Evolutionary conservation across 371 early-diverging fungal species (phyloP), one percentile per base, ranked within the genome.

Genomic region (Mortierella sp.): DNA sequence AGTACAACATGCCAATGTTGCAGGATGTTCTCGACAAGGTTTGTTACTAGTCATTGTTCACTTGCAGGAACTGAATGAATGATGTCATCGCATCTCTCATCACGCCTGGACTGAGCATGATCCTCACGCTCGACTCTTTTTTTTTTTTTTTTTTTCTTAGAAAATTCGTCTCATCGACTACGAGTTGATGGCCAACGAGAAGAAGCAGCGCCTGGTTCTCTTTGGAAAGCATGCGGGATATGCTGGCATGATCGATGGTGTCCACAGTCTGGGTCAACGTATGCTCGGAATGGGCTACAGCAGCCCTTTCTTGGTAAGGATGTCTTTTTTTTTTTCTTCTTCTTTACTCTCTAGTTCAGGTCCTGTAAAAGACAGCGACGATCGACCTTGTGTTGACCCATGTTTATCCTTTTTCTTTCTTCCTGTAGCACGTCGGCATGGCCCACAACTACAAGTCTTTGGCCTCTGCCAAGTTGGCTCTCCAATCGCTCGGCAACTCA

Each of bases 151-250:
- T 25, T 52, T 45, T 7, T 26, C 28, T 11, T 75, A 95, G 94
- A 88, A 88, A 60, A 94, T 98, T 55, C 92, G 94, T 9, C 77
- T 99, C 60, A 92, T 98, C 46, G 99, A 99, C 83, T 99, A 98
- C 77, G 99, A 99, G 81, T 86, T 98, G 44, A 90, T 99, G 91
- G 92, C 90, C 15, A 90, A 98, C 71, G 89, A 82, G 11, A 83
- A 85, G 18, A 88, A 90, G 50, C 89, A 88, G 70, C 91, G 99
- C 19, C 83, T 95, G 51, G 98, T 99, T 16, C 88, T 94, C 37
- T 99, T 99, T 84, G 96, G 97, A 51, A 87, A 88, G 57, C 95
- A 94, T 80, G 99, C 99, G 5, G 99, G 99, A 5, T 95, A 96
- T 68, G 98, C 98, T n/a, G 98, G 97, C 83, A 94, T 97, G 93